Percentiles rank a stretch among this genome's conserved stretches.
Conservation (phyloP, 495 filamentous ascomycete species). For the Tuber indicum region DNA sequence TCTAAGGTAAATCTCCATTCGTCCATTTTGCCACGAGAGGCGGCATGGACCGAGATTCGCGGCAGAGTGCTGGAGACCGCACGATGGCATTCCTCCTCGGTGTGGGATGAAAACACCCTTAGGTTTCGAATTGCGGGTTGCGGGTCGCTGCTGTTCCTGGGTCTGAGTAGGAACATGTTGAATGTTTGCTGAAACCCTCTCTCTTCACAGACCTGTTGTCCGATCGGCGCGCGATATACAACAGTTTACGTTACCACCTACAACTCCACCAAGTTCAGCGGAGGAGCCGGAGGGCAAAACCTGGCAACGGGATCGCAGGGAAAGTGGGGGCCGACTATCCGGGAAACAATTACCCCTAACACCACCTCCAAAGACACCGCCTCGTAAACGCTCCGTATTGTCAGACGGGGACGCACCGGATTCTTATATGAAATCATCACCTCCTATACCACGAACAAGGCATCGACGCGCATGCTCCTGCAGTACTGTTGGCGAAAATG, state of each 20-base stretch:
- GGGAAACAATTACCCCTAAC: constrained; percentile 26
- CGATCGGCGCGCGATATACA: constrained; percentile 40
- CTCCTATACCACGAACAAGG: constrained; percentile 41
- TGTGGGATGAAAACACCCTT: not conserved
- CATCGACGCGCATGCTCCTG: constrained; percentile 58
- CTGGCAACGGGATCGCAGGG: constrained; percentile 29
- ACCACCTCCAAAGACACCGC: constrained; percentile 39
- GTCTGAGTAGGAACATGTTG: not conserved
- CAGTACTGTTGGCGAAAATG: constrained; percentile 54
- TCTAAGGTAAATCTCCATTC: constrained; percentile 62
- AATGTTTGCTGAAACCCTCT: constrained; percentile 8
- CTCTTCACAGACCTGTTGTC: constrained; percentile 35
- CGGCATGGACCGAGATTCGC: not conserved
- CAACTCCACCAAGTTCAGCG: constrained; percentile 41
- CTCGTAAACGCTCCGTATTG: constrained; percentile 21
- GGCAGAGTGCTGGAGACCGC: not conserved
- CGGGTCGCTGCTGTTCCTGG: not conserved
- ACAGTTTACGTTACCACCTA: constrained; percentile 37
- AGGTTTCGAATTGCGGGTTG: not conserved
- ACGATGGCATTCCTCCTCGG: not conserved
- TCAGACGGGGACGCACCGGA: constrained; percentile 23
- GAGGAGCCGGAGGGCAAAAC: constrained; percentile 32
- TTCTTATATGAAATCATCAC: constrained; percentile 39
- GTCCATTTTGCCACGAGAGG: constrained; percentile 2
- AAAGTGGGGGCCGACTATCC: constrained; percentile 17